Evolutionary conservation across 768 basidiomycete species (phyloP), one percentile per base, ranked within the genome.

Genomic region (Fistulinella prunicolor): DNA sequence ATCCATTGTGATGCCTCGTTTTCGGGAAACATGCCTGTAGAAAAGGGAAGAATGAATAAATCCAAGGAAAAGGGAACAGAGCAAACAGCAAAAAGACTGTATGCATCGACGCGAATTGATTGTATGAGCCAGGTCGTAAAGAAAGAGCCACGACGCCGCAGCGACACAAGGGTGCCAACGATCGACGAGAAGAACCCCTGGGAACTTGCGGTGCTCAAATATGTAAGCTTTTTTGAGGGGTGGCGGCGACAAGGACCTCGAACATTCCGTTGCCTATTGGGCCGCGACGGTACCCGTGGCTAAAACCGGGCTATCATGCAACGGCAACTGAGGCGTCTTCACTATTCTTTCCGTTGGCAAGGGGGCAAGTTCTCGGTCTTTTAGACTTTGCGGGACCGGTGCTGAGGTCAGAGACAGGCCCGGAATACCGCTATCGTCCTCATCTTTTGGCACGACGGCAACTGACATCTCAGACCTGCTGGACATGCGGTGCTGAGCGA

Each of bases 321-420:
- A 79, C 16, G 82, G 73, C 46, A 82, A 62, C 62, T 81, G 81
- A 51, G 83, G 77, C 32, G 81, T 70, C 64, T 80, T 83, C 68
- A 81, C 67, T 48, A 75, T 73, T 36, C 51, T 60, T 35, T 70
- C 51, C n/a, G 64, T 63, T 38, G 80, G 74, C 57, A 76, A 75
- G 39, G 63, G 30, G 17, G 68, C 48, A 40, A 66, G 53, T 48
- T 71, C 77, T 50, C 71, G 59, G 34, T 70, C 65, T 52, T 72
- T 66, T 21, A 65, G 57, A 47, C 74, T 68, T 38, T 65, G 54
- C n/a, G 63, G 54, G 21, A 66, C 57, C 43, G 70, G 55, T 47
- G 64, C 51, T 24, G 70, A 42, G 38, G 58, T 62, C 40, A 66
- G 37, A 38, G 60, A 71, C 43, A 59, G 56, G 32, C 69, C 65